Base-by-base conservation (phyloP, 2,329 filamentous ascomycete genomes). In the Aureobasidium sp. region DNA sequence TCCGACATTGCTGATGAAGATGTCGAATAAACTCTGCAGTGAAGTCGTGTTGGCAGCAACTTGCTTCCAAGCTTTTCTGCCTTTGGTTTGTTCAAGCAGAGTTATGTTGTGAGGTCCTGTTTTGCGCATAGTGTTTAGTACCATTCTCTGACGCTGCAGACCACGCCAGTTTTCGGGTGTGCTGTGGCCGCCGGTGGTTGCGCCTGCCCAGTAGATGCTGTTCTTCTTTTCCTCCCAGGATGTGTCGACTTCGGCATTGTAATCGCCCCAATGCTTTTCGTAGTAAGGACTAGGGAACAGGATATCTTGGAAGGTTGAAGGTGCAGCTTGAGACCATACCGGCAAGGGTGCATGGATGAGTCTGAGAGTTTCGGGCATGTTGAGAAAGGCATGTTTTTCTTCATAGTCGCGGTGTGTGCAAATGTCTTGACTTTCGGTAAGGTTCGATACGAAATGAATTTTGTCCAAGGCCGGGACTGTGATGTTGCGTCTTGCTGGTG, bases 1-100 rank as follows among this genome's bases (percentile, higher is more conserved):
- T 29, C 78, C 71, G 10, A 83, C 70, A 3, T 69, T 69, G 0
- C 79, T 79, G 53, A 83, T 79, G 1, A 73, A 71, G 13, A 78
- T 45, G 42, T 25, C 15, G 3, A 45, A 13, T 4, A 45, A 8
- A 27, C 27, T 25, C 15, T 45, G 42, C 9, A 45, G 9, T 7
- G 42, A 25, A 27, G 42, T 27, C 10, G 42, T 29, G 42, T 25
- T 25, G 42, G 42, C 42, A 2, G 21, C 15, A 21, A 27, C 6
- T 27, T 25, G 42, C 9, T 45, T 45, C 42, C 42, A 45, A 8
- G 9, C 15, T 27, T 25, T 25, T 27, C 25, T 45, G 3, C 9
- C 6, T 11, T 25, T 27, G n/a, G 3, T 8, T 27, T 45, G 42
- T 3, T 25, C n/a, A 1, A 45, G 42, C 2, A 45, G 42, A 25